Conservation (phyloP, 2,329 filamentous ascomycete species). For the Microcera coccophila region DNA sequence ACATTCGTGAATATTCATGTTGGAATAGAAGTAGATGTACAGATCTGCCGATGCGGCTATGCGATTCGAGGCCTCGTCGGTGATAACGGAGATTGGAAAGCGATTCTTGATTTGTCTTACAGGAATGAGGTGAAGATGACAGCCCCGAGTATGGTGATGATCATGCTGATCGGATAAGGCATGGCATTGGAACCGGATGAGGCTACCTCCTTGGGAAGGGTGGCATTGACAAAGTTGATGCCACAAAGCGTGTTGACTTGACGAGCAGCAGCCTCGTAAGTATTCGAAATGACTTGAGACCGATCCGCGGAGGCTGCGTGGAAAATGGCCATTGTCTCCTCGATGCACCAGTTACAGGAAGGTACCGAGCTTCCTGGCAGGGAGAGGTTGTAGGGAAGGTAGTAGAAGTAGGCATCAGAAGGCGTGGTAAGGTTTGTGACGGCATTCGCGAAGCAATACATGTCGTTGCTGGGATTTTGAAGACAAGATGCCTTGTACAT, state of each 20-base stretch:
- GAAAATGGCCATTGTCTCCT: slow-evolving; percentile 79
- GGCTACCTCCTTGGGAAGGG: slow-evolving; percentile 39
- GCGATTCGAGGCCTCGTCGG: not conserved
- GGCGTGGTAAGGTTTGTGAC: slow-evolving; percentile 70
- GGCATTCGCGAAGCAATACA: slow-evolving; percentile 81
- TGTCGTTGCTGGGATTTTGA: slow-evolving; percentile 57
- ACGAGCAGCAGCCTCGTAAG: slow-evolving; percentile 67
- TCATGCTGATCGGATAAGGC: slow-evolving; percentile 18
- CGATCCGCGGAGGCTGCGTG: slow-evolving; percentile 63
- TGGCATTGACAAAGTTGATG: slow-evolving; percentile 53
- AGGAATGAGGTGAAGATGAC: slow-evolving; percentile 17
- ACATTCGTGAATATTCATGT: slow-evolving; percentile 21
- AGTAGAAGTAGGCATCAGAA: slow-evolving; percentile 78
- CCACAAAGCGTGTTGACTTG: slow-evolving; percentile 68
- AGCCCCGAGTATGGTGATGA: slow-evolving; percentile 14
- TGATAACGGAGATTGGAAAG: not conserved
- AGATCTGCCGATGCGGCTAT: not conserved
- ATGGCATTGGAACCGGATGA: slow-evolving; percentile 10
- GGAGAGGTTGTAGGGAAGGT: slow-evolving; percentile 70
- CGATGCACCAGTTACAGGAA: slow-evolving; percentile 70
- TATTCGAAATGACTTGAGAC: slow-evolving; percentile 61
- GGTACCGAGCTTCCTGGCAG: slow-evolving; percentile 66
- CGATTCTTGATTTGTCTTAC: slow-evolving; percentile 7
- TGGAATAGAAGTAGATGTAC: not conserved
- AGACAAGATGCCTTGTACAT: slow-evolving; percentile 81